These are phyloP conservation scores for Mycosphaerella arachidis DNA, from an alignment of 2,329 filamentous ascomycete genomes.

Conservation along the genomic window DNA sequence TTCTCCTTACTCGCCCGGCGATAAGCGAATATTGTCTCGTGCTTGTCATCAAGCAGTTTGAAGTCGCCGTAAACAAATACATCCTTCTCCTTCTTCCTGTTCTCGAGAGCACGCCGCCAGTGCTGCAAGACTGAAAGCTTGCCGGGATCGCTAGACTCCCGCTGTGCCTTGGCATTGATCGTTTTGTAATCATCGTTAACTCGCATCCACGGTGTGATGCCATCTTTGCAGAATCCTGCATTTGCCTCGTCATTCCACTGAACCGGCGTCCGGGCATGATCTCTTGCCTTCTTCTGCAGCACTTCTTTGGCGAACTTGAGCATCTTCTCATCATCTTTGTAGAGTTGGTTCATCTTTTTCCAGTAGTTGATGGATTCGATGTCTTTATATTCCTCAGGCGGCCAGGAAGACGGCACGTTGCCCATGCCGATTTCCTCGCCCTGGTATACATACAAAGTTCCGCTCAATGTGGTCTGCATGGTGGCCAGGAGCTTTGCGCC, in stretches of 20 bases:
- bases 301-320: conserved; percentile 15
- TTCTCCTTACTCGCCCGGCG: conserved; percentile 25
- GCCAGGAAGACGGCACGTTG: conserved; percentile 44
- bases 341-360: conserved; percentile 42
- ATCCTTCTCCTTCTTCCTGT: conserved; percentile 54
- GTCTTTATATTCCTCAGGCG: conserved; percentile 47
- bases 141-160: conserved; percentile 23
- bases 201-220: conserved; percentile 56
- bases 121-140: conserved; percentile 53
- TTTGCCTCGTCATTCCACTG: conserved; percentile 57
- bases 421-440: conserved; percentile 50
- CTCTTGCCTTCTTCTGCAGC: conserved; percentile 20
- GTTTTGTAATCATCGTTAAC: conserved; percentile 51
- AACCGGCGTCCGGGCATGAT: conserved; percentile 61
- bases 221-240: conserved; percentile 57
- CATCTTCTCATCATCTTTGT: conserved; percentile 22
- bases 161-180: conserved; percentile 57
- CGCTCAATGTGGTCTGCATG: conserved; percentile 46
- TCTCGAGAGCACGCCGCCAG: conserved; percentile 54
- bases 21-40: conserved; percentile 55
- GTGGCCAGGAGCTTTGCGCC: conserved; percentile 46
- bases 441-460: conserved; percentile 50
- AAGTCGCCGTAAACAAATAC: conserved; percentile 61
- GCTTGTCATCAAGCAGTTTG: conserved; percentile 47
- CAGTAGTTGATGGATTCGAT: conserved; percentile 56